phyloP scores from a whole-genome alignment of 345 rosid species.

The Aquilaria sinensis region DNA sequence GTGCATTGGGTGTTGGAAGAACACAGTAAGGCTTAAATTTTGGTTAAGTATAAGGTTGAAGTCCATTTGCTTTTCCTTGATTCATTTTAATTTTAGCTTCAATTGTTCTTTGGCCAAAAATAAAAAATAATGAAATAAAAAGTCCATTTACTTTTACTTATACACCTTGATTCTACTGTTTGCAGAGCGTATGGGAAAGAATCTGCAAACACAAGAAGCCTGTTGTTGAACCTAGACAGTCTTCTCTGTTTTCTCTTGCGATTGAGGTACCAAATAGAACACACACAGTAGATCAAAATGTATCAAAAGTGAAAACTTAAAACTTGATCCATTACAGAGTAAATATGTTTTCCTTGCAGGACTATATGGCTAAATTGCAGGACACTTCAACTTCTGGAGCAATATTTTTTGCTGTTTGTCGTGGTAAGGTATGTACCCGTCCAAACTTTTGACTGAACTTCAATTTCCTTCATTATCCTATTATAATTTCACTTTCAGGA shows the following conservation, averaged over 20 bases:
- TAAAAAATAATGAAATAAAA: background rate
- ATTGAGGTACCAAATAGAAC: constrained; percentile 51
- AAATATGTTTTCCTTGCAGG: constrained; percentile 34
- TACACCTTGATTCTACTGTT: constrained; percentile 15
- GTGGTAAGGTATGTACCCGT: constrained; percentile 74
- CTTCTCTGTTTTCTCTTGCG: constrained; percentile 64
- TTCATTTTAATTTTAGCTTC: too few relatives aligned
- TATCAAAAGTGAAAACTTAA: constrained; percentile 8
- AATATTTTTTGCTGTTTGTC: constrained; percentile 94
- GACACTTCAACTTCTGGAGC: constrained; percentile 76
- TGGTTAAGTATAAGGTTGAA: constrained; percentile 13
- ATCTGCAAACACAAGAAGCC: constrained; percentile 89
- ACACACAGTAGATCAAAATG: constrained; percentile 8
- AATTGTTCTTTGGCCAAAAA: too few relatives aligned
- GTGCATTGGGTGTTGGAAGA: constrained; percentile 84
- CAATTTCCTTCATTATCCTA: too few relatives aligned
- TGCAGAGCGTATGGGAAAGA: constrained; percentile 91
- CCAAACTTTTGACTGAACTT: background rate
- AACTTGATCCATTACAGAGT: constrained; percentile 7
- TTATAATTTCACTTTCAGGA: too few relatives aligned
- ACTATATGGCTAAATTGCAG: constrained; percentile 74
- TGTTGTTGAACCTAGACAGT: constrained; percentile 90
- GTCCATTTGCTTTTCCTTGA: background rate
- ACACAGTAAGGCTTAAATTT: constrained; percentile 43
- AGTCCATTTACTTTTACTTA: constrained; percentile 9